Conservation (phyloP, 106 monocot genomes). For the Hemerocallis citrina region DNA sequence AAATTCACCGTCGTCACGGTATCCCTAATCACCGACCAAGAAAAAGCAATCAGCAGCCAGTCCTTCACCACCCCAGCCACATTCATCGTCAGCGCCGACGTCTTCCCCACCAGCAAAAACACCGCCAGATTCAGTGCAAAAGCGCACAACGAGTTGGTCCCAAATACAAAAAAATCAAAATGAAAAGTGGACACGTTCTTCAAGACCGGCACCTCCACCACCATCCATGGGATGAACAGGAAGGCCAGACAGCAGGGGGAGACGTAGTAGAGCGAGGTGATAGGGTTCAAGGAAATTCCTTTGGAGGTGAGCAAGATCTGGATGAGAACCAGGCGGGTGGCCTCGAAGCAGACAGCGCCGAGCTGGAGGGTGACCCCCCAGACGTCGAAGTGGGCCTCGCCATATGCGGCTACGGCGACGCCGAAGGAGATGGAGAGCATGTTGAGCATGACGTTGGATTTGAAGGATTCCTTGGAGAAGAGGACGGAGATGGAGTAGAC, state of each 20-base stretch:
- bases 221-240: conserved; percentile 18
- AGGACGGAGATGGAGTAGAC: conserved; percentile 40
- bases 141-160: conserved; percentile 13
- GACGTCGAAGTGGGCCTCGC: conserved; percentile 30
- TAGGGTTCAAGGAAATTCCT: conserved; percentile 33
- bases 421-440: conserved; percentile 37
- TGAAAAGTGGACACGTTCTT: neutral
- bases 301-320: conserved; percentile 38
- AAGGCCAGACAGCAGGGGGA: conserved; percentile 22
- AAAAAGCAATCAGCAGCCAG: conserved; percentile 14
- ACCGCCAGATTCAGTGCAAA: conserved; percentile 17
- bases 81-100: conserved; percentile 16
- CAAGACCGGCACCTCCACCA: conserved; percentile 15
- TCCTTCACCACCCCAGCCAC: conserved; percentile 18
- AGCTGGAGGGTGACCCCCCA: conserved; percentile 34
- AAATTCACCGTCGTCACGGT: conserved; percentile 1
- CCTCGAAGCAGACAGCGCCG: conserved; percentile 31
- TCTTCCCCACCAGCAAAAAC: conserved; percentile 11
- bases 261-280: conserved; percentile 34
- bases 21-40: conserved; percentile 14
- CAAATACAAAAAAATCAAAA: conserved; percentile 8
- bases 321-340: conserved; percentile 38
- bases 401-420: conserved; percentile 33
- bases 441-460: conserved; percentile 17
- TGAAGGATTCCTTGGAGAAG: conserved; percentile 25